Conservation (phyloP, 176 grass and related monocot species). For the Carex scoparia region DNA sequence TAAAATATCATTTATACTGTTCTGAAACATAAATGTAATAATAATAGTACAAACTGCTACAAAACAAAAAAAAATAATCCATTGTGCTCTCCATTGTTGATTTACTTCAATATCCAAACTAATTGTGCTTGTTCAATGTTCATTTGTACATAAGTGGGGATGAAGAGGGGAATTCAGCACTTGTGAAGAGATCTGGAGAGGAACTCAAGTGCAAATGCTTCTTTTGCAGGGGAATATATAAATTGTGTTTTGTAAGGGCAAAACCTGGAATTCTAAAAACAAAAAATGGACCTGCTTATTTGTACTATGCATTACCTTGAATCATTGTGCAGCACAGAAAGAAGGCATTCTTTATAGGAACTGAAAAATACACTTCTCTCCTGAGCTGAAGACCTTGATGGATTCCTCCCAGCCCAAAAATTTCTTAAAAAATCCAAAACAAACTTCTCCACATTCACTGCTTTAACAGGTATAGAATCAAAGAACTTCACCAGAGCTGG, state of each 20-base stretch:
- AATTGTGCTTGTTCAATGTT: not conserved
- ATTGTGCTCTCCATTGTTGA: not conserved
- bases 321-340: constrained; percentile 59
- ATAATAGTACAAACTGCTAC: not conserved
- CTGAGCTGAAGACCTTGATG: constrained; percentile 48
- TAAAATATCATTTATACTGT: not conserved
- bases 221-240: not conserved
- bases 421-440: constrained; percentile 69
- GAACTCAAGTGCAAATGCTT: not conserved
- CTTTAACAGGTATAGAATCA: constrained; percentile 57
- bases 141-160: not conserved
- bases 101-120: not conserved
- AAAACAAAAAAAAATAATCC: not conserved
- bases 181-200: not conserved
- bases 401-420: constrained; percentile 83
- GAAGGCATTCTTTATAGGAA: constrained; percentile 63
- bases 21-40: not conserved
- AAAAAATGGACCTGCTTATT: constrained; percentile 8
- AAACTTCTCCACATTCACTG: constrained; percentile 53
- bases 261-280: constrained; percentile 26
- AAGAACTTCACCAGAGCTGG: constrained; percentile 75
- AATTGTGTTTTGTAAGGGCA: not conserved
- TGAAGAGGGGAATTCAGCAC: not conserved
- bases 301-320: constrained; percentile 50
- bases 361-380: constrained; percentile 62